Base-by-base conservation (phyloP, 2,329 filamentous ascomycete species). In the Chrysoporthe austroafricana region DNA sequence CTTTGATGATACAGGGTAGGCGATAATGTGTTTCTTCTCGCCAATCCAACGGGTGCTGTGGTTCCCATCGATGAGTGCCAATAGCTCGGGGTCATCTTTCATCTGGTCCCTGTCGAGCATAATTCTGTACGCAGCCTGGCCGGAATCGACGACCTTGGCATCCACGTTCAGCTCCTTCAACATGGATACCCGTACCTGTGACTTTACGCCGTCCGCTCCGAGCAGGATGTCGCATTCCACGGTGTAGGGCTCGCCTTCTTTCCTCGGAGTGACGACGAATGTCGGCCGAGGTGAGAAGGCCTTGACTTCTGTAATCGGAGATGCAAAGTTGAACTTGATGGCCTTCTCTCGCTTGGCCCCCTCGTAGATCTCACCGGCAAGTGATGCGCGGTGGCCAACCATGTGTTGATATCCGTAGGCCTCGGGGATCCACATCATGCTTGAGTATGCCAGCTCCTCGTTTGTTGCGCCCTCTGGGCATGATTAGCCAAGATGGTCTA, bases 1-100 rank as follows among this genome's bases (percentile, higher is more conserved):
- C 73, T 90, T 88, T 70, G 83, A 83, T 65, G 85, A 83, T 42
- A 91, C 84, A 0, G 88, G 84, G 73, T 91, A 91, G 1, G 87
- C 88, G 73, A 91, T 91, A 70, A 90, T 87, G 71, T 91, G 89
- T 4, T 87, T 82, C 73, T 86, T 86, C 67, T 86, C 84, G n/a
- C 89, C 88, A 62, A 91, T 89, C 86, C 87, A 91, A 50, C 89
- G 82, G 1, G 85, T 85, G 0, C 87, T 88, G 7, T 80, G 78
- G 66, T 89, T 84, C 18, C 80, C 80, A 57, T 88, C 81, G 14
- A 91, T 79, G 4, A 91, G 80, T 0, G 77, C 81, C 34, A 86
- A 76, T 1, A 89, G 79, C 68, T 87, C 84, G 0, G 85, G 82
- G 66, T 84, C 81, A 18, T 79, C 71, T 62, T 79, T 72, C 73